Percentiles rank a stretch among this genome's conserved stretches.
Evolutionary conservation across 257 asterid genomes (phyloP).

Genomic region (Anisodus acutangulus): DNA sequence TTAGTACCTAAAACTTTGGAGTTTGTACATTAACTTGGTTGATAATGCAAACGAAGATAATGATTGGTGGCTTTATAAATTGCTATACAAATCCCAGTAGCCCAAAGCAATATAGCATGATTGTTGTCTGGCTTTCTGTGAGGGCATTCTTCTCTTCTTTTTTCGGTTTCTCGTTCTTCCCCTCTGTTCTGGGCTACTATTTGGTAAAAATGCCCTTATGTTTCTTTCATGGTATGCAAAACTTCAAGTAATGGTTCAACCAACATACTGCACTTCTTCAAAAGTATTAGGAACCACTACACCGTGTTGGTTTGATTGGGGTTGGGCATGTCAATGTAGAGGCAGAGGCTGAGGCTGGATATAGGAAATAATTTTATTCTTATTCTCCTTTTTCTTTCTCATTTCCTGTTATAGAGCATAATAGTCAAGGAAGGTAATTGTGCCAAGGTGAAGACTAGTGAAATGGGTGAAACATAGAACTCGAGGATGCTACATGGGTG

Average conservation of each 20-base stretch:
- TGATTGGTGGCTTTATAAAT: not conserved
- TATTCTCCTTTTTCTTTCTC: not conserved
- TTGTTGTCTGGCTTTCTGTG: not conserved
- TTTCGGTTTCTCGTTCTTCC: not conserved
- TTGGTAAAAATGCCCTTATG: not conserved
- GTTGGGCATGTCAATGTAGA: not conserved
- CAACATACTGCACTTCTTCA: not conserved
- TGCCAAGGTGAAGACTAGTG: not conserved
- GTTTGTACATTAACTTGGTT: not conserved
- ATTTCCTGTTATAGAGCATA: not conserved
- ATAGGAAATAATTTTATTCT: not conserved
- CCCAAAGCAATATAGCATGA: not conserved
- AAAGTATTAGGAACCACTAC: not conserved
- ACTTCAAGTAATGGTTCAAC: not conserved
- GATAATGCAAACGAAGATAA: conserved; percentile 15
- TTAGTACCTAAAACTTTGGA: not conserved
- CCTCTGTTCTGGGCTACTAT: not conserved
- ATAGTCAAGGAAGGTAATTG: not conserved
- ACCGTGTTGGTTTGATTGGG: conserved; percentile 1
- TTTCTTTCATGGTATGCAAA: not conserved
- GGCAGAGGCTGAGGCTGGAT: not conserved
- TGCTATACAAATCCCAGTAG: not conserved
- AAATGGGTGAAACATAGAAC: not conserved
- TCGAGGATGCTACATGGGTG: not conserved
- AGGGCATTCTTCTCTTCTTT: not conserved